phyloP scores from a whole-genome alignment of 1,284 basidiomycete genomes.

The Pseudozyma thailandica region DNA sequence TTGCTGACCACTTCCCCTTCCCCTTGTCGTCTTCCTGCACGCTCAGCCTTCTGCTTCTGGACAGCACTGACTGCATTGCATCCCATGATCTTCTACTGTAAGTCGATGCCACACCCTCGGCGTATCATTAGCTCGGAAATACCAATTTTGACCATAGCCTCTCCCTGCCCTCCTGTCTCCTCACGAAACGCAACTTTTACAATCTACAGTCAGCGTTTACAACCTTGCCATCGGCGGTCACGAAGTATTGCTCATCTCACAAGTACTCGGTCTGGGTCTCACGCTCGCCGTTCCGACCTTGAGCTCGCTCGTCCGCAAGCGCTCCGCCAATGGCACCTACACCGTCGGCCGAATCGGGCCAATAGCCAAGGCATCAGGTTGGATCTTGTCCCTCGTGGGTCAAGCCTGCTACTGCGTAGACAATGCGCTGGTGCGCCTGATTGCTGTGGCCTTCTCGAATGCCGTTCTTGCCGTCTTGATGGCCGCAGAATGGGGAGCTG shows the following conservation, averaged over 20 bases:
- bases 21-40: constrained; percentile 6
- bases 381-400: constrained; percentile 41
- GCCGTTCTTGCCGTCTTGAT: constrained; percentile 42
- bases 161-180: background rate
- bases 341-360: constrained; percentile 36
- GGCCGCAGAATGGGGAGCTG: constrained; percentile 56
- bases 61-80: constrained; percentile 84
- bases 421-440: constrained; percentile 39
- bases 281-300: constrained; percentile 39
- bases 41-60: constrained; percentile 89
- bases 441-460: constrained; percentile 44
- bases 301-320: constrained; percentile 18
- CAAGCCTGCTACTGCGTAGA: constrained; percentile 50
- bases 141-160: too few species aligned
- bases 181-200: background rate
- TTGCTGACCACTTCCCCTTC: background rate
- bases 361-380: constrained; percentile 26
- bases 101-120: too few species aligned
- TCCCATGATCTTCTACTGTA: constrained; percentile 87
- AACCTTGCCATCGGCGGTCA: constrained; percentile 62
- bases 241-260: constrained; percentile 58
- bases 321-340: constrained; percentile 15
- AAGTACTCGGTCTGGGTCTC: constrained; percentile 46
- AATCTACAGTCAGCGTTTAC: constrained; percentile 54
- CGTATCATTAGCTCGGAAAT: too few species aligned